Evolutionary conservation across 1,284 basidiomycete genomes (phyloP), one percentile per base, ranked within the genome.

Genomic region (Tilletiaria anomala): DNA sequence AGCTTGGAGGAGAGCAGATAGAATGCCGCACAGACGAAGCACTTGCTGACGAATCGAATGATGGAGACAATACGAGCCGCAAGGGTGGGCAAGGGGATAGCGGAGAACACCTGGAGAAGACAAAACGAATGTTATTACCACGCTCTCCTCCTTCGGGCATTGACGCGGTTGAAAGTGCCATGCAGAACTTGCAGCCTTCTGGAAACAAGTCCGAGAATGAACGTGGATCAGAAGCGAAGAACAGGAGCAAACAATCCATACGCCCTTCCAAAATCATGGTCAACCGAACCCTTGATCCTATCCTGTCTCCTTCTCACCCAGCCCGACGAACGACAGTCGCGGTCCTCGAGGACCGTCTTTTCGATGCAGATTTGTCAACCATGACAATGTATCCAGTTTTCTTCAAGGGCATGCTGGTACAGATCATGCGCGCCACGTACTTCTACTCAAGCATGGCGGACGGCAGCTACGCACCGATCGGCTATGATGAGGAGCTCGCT

Each of bases 341-440:
- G 19, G 63, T 65, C 8, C 50, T 64, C 42, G 63, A 65, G 47
- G 63, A 65, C 43, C 45, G 45, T 6, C 48, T 65, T 32, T 65
- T 62, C 40, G 61, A 64, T 26, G 63, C 64, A 22, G 59, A 65
- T 22, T 42, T 64, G 26, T 45, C 48, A 16, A 38, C 34, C n/a
- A 61, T 61, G 63, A 48, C 40, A 34, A 51, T 69, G 17, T 68
- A 54, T 35, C 69, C 69, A 2, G 65, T 60, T 35, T 69, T 70
- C 37, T 70, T 67, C 67, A 58, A 58, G 37, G 67, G 67, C 11
- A 54, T 53, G 3, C 49, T 57, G 19, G 61, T 70, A 33, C 51
- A 54, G 18, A 58, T 69, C 11, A 53, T 65, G 3, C 54, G 59
- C 1, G 59, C 60, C 0, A 64, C 58, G 2, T 70, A 68, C 68